Base-by-base conservation (phyloP, 1,139 yeast genomes). In the Suhomyces anneliseae region DNA sequence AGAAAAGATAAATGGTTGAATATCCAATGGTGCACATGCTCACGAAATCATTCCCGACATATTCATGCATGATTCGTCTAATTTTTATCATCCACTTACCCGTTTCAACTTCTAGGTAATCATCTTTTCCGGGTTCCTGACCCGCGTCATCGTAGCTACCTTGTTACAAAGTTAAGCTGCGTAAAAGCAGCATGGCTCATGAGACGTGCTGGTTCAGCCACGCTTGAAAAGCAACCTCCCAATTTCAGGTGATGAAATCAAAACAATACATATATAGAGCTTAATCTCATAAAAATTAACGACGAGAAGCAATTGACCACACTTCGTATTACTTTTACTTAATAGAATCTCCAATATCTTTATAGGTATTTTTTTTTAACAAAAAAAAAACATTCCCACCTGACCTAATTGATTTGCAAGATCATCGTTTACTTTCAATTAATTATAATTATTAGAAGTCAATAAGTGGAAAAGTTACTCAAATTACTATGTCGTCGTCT, bases 151-250 rank as follows among this genome's bases (percentile, higher is more conserved):
- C 36, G 40, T 12, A 37, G 39, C 15, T 36, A 43, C 26, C 29
- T 38, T 38, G 36, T 27, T 12, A 11, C 27, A 12, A 27, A 27
- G 9, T 29, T 8, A 27, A 14, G 37, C n/a, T 36, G 15, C 15
- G 15, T 14, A 14, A 14, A 14, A 14, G 15, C 15, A 14, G 15
- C 15, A 14, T 14, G 35, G 35, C 29, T 26, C 32, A 32, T 27
- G 42, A 40, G 37, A 36, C 42, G 40, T 26, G 37, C 32, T 36
- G 45, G 36, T 44, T 33, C 46, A 44, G 46, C 43, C 46, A 44
- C 46, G 46, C 40, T 39, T 19, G 27, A 29, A 29, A 29, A 44
- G 46, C 46, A 44, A 44, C 38, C 31, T 38, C 38, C 38, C 27
- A 37, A 44, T 44, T 39, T 44, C 46, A 44, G 46, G 38, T 43